Base-by-base conservation (phyloP, 495 filamentous ascomycete genomes). In the Hypoxylon perforatum region DNA sequence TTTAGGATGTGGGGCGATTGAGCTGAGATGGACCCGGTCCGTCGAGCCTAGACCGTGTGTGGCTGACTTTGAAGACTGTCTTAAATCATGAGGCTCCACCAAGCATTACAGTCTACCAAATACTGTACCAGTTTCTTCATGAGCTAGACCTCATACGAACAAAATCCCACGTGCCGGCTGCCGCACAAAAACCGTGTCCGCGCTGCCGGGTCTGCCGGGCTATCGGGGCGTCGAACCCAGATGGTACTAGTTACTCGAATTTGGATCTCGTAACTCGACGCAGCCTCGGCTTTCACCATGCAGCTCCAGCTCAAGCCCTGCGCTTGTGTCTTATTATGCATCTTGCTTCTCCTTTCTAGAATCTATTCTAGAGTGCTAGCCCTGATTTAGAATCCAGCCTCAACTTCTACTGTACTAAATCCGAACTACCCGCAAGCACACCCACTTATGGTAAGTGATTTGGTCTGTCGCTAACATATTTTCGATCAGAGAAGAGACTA, bases 1-100 rank as follows among this genome's bases (percentile, higher is more conserved):
- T 63, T 60, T 64, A 50, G 60, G 19, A 46, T 41, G 60, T 42
- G 65, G 65, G 59, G 65, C 65, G 60, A 63, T 63, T 60, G 49
- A 63, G 65, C 59, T 69, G 65, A 63, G 58, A 61, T 57, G 25
- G 46, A 12, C 36, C 38, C 10, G 11, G 63, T 56, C 50, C 19
- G 55, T 60, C 23, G 61, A 36, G 56, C 35, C 64, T 49, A 63
- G 59, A 55, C 65, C 59, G 54, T 63, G 52, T 63, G 52, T 45
- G 38, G 50, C 23, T 38, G 39, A 18, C 57, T 41, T 50, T 15
- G 1, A 18, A 21, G 44, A 68, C 59, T 59, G 59, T 68, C 53
- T 56, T 62, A 46, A 36, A 25, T 62, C 46, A 61, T 22, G 25
- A 36, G 46, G 23, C 57, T 53, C 52, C 52, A 52, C 52, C 15